Percentiles rank a stretch among this genome's conserved stretches.
Evolutionary conservation across 805 yeast species (phyloP).

Genomic region (Wickerhamiella domercqiae): DNA sequence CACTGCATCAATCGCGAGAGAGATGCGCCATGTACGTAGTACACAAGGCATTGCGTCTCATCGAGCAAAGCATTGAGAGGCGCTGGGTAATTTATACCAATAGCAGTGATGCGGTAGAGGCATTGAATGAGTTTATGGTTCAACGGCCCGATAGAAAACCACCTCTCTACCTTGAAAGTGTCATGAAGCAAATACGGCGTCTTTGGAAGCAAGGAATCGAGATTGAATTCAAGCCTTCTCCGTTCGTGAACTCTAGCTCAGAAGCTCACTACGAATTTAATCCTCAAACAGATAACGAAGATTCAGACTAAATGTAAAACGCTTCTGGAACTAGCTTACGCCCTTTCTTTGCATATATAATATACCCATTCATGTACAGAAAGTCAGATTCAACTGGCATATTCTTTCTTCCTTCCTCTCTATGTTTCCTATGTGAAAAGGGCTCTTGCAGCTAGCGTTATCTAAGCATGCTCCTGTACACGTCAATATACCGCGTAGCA

Average conservation of each 20-base stretch:
- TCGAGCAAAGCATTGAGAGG: slow-evolving; percentile 5
- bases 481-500: slow-evolving; percentile 21
- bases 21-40: slow-evolving; percentile 3
- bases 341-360: too few species aligned
- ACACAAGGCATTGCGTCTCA: slow-evolving; percentile 3
- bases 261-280: slow-evolving; percentile 1
- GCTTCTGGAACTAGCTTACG: too few species aligned
- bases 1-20: slow-evolving; percentile 2
- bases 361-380: too few species aligned
- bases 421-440: too few species aligned
- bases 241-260: not conserved
- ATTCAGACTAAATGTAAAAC: too few species aligned
- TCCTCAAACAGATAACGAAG: too few species aligned
- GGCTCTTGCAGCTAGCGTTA: not conserved
- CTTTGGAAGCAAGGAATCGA: slow-evolving; percentile 8
- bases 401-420: too few species aligned
- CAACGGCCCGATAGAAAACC: slow-evolving; percentile 1
- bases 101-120: slow-evolving; percentile 1
- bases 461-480: slow-evolving; percentile 21
- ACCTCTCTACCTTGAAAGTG: slow-evolving; percentile 3
- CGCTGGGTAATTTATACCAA: slow-evolving; percentile 4
- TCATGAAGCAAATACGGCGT: slow-evolving; percentile 5
- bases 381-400: too few species aligned
- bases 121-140: not conserved
- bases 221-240: slow-evolving; percentile 1